Percentiles rank a stretch among this genome's conserved stretches.
These are phyloP conservation scores for Globisporangium ultimum DNA, from an alignment of 352 stramenopile species.

Conservation along the genomic window DNA sequence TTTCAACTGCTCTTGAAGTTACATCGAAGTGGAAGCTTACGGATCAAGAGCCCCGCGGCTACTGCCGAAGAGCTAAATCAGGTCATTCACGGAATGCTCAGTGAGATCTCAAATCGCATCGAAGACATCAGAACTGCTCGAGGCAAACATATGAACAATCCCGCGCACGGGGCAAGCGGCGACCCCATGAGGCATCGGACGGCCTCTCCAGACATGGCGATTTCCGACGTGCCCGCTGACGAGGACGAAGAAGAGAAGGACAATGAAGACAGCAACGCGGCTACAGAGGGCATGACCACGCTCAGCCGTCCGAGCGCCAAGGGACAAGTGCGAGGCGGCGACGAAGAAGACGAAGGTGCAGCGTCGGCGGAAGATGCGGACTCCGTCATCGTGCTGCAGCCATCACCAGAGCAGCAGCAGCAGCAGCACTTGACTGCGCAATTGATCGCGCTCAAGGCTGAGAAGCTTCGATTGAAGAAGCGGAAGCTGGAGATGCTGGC, in stretches of 20 bases:
- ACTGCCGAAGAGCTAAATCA: slow-evolving; percentile 19
- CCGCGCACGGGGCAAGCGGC: not conserved
- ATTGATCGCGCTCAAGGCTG: slow-evolving; percentile 26
- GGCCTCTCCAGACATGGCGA: not conserved
- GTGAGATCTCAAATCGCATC: slow-evolving; percentile 18
- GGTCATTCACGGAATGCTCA: slow-evolving; percentile 26
- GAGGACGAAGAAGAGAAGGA: slow-evolving; percentile 1
- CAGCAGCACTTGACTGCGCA: slow-evolving; percentile 18
- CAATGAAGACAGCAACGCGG: slow-evolving; percentile 6
- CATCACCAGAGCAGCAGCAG: slow-evolving; percentile 1
- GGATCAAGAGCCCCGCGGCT: slow-evolving; percentile 27
- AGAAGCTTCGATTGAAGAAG: slow-evolving; percentile 43
- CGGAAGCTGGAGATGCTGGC: slow-evolving; percentile 32
- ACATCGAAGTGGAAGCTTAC: slow-evolving; percentile 28
- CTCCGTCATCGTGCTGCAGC: not conserved
- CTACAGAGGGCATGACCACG: slow-evolving; percentile 6
- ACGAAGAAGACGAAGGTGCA: slow-evolving; percentile 9
- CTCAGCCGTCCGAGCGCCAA: slow-evolving; percentile 2
- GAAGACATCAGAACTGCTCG: slow-evolving; percentile 12
- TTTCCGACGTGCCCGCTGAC: not conserved
- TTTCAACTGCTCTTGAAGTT: slow-evolving; percentile 38
- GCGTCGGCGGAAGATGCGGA: not conserved
- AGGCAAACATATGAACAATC: slow-evolving; percentile 6
- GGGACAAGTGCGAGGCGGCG: slow-evolving; percentile 2
- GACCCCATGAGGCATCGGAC: slow-evolving; percentile 9